Evolutionary conservation across 1,284 basidiomycete species (phyloP).

Genomic region (Coniophora puteana): DNA sequence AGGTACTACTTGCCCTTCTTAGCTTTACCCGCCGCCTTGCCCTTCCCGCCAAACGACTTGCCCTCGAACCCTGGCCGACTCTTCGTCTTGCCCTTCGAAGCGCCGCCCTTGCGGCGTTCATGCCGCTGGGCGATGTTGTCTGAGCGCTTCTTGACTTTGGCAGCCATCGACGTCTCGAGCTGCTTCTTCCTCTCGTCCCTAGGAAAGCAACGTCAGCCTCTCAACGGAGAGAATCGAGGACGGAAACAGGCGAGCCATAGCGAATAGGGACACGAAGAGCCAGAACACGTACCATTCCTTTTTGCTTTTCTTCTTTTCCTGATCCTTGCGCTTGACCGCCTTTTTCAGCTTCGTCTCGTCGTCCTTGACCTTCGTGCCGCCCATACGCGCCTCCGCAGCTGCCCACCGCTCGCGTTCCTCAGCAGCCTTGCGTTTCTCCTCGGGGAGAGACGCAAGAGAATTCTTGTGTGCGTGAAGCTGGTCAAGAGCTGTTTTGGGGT

Average conservation of each 20-base stretch:
- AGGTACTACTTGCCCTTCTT: slow-evolving; percentile 4
- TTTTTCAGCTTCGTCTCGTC: slow-evolving; percentile 83
- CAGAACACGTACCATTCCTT: slow-evolving; percentile 69
- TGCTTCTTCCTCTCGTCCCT: slow-evolving; percentile 87
- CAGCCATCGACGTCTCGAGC: slow-evolving; percentile 67
- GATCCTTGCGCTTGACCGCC: slow-evolving; percentile 86
- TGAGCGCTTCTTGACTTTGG: slow-evolving; percentile 81
- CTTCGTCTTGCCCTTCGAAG: slow-evolving; percentile 53
- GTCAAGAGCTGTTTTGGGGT: slow-evolving; percentile 80
- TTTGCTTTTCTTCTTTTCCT: slow-evolving; percentile 79
- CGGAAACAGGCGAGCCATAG: slow-evolving; percentile 2
- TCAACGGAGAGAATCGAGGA: slow-evolving; percentile 4
- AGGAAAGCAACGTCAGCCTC: slow-evolving; percentile 8
- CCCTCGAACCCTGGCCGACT: slow-evolving; percentile 81
- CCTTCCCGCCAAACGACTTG: slow-evolving; percentile 61
- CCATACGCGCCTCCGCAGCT: slow-evolving; percentile 80
- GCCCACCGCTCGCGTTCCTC: slow-evolving; percentile 84
- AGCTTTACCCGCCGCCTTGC: slow-evolving; percentile 21
- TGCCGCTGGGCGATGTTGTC: slow-evolving; percentile 85
- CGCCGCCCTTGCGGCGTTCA: slow-evolving; percentile 65
- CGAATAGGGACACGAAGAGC: slow-evolving; percentile 1
- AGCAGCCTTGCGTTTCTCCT: slow-evolving; percentile 73
- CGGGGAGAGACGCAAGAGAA: slow-evolving; percentile 68
- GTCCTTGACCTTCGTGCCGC: slow-evolving; percentile 85
- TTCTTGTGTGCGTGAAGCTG: slow-evolving; percentile 75